Conservation (phyloP, 495 filamentous ascomycete genomes). For the Penicillium soppii region DNA sequence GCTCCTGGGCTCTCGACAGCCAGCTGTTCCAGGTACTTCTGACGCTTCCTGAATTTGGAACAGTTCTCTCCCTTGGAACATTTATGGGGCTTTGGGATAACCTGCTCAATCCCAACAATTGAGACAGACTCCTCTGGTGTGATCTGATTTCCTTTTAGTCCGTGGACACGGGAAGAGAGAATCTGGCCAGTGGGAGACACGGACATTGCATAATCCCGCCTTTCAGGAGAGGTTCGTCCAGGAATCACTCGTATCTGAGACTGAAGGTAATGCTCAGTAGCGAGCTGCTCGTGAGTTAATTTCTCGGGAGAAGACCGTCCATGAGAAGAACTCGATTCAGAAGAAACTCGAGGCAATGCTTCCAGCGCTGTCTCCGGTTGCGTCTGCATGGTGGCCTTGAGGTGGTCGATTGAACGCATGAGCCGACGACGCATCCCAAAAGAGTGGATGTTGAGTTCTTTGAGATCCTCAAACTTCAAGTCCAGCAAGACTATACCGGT, state of each 20-base stretch:
- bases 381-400: constrained; percentile 52
- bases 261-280: neutral
- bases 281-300: neutral
- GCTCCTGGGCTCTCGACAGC: neutral
- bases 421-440: constrained; percentile 86
- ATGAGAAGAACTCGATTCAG: neutral
- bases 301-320: too few relatives aligned
- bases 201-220: neutral
- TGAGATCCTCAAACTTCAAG: constrained; percentile 89
- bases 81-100: constrained; percentile 77
- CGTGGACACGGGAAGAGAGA: constrained; percentile 30
- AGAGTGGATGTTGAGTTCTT: constrained; percentile 88
- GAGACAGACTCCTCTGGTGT: constrained; percentile 79
- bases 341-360: neutral
- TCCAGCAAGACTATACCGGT: constrained; percentile 78
- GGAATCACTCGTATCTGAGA: neutral
- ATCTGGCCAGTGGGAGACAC: neutral
- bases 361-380: neutral
- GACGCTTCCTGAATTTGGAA: constrained; percentile 72
- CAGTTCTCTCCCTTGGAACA: constrained; percentile 93
- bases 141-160: constrained; percentile 57
- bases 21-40: constrained; percentile 34
- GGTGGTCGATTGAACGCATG: constrained; percentile 77
- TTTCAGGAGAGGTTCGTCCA: neutral
- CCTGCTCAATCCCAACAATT: constrained; percentile 88